Base-by-base conservation (phyloP, 345 rosid species). In the Citrus glauca region DNA sequence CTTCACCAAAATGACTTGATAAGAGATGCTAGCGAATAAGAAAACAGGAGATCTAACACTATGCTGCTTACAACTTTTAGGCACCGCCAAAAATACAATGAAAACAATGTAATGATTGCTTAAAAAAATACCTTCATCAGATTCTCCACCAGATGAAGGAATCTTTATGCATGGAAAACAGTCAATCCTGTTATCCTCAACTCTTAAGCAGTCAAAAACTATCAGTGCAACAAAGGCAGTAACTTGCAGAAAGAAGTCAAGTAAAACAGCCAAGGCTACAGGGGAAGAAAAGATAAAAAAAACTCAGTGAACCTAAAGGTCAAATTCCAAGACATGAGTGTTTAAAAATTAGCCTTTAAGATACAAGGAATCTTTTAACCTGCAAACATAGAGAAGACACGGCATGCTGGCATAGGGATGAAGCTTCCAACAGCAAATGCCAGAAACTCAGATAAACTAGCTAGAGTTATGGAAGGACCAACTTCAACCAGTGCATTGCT, bases 391-490 rank as follows among this genome's bases (percentile, higher is more conserved):
- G 99, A 95, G 87, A 95, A 95, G 80, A 93, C 89, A 82, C 97
- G 99, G 77, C 97, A 92, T 38, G 99, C 99, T 75, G 98, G 99
- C 99, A 95, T 95, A 61, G 97, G 93, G 75, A 87, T 91, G 83
- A 94, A 95, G 82, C 90, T 89, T 82, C 99, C 99, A 81, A 92
- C 98, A 37, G 97, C 97, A 92, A 95, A 95, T 72, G 99, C 99
- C 84, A 92, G 77, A 84, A 94, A 84, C 88, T 95, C 99, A 9
- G 99, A 91, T 83, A 95, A 87, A 86, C 98, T 95, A 79, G 99
- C 99, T 78, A 95, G 84, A 32, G 98, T 95, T 72, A 95, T 95
- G 74, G 98, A 95, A 66, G 98, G 99, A 38, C 99, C 99, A 79
- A 95, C 99, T 89, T 95, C 97, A 70, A 88, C 93, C 75, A 95